phyloP scores from a whole-genome alignment of 805 yeast species.

The Yamadazyma olivae region DNA sequence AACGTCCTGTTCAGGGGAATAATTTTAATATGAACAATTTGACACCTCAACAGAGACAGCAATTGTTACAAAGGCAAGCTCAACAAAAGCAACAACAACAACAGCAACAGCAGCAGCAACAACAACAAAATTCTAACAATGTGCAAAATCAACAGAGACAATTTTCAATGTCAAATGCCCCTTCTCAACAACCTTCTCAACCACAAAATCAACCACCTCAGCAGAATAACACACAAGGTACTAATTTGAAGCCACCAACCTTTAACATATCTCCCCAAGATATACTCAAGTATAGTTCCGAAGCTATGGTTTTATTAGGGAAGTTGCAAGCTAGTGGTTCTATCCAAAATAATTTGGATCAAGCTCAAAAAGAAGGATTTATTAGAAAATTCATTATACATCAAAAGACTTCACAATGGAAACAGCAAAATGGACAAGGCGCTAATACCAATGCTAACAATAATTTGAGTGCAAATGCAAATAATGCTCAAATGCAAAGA shows the following conservation, averaged over 20 bases:
- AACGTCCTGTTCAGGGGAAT: conserved; percentile 9
- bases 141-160: conserved; percentile 7
- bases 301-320: conserved; percentile 36
- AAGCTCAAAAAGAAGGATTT: conserved; percentile 34
- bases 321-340: conserved; percentile 36
- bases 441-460: conserved; percentile 2
- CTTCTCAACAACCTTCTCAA: conserved; percentile 13
- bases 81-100: conserved; percentile 18
- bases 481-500: conserved; percentile 1
- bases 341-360: conserved; percentile 33
- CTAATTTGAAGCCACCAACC: conserved; percentile 22
- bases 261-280: conserved; percentile 37
- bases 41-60: conserved; percentile 38
- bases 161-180: conserved; percentile 17
- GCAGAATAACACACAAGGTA: conserved; percentile 3
- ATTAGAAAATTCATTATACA: conserved; percentile 37
- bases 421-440: conserved; percentile 24
- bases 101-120: conserved; percentile 16
- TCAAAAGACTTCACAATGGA: conserved; percentile 31
- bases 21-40: conserved; percentile 12
- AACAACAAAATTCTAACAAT: conserved; percentile 11
- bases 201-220: conserved; percentile 9
- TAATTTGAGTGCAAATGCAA: not conserved
- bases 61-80: conserved; percentile 34
- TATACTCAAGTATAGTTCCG: conserved; percentile 33